Percentiles rank a stretch among this genome's conserved stretches.
Evolutionary conservation across 495 filamentous ascomycete genomes (phyloP).

Genomic region (Aspergillus affinis): DNA sequence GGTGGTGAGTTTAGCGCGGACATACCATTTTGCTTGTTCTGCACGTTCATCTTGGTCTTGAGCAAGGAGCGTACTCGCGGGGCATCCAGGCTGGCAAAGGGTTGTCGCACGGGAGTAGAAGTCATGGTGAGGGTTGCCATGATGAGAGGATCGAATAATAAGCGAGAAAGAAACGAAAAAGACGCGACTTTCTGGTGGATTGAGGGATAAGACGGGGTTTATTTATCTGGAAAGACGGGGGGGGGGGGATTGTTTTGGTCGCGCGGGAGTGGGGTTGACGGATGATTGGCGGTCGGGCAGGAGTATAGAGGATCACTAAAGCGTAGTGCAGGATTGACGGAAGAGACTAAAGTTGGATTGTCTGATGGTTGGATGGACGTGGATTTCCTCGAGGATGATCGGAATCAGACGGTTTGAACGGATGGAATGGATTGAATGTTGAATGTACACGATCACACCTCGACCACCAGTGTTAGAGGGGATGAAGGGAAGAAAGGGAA

Average conservation of each 20-base stretch:
- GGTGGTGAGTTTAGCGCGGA: neutral
- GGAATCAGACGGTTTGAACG: neutral
- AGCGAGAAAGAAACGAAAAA: neutral
- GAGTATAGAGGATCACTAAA: neutral
- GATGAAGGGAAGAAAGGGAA: conserved; percentile 10
- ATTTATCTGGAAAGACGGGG: neutral
- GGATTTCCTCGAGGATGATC: neutral
- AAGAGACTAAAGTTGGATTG: conserved; percentile 1
- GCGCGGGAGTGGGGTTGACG: conserved; percentile 14
- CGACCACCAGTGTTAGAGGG: conserved; percentile 6
- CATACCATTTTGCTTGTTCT: conserved; percentile 60
- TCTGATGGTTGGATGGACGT: conserved; percentile 2
- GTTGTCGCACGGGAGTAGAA: conserved; percentile 38
- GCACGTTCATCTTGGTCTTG: conserved; percentile 45
- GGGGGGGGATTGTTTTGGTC: conserved; percentile 25
- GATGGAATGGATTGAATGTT: neutral
- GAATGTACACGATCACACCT: conserved; percentile 5
- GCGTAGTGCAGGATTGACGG: neutral
- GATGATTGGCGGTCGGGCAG: conserved; percentile 14
- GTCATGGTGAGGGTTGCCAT: conserved; percentile 48
- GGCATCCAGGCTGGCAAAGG: conserved; percentile 45
- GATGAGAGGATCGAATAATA: conserved; percentile 8
- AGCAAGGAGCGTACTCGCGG: conserved; percentile 45
- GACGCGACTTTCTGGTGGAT: conserved; percentile 9
- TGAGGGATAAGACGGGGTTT: conserved; percentile 3